phyloP scores from a whole-genome alignment of 73 alveolate species.

The Paramecium biaurelia region DNA sequence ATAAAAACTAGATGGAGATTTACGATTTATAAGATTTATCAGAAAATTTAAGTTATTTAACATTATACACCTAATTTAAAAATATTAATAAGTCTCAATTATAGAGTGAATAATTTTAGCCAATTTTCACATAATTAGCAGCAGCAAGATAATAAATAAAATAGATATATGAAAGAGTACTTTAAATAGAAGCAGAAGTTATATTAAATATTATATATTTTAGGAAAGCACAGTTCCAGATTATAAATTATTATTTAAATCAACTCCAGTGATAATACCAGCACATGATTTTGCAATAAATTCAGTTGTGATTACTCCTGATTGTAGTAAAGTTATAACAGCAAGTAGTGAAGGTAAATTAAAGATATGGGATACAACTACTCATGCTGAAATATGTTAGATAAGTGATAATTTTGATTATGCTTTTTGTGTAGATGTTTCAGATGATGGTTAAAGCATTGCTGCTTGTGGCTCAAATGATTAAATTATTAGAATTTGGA shows the following conservation, averaged over 20 bases:
- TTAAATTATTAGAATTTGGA: neutral
- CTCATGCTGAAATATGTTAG: neutral
- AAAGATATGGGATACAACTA: neutral
- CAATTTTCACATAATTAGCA: neutral
- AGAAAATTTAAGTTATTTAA: neutral
- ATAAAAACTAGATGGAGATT: neutral
- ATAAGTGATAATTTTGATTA: neutral
- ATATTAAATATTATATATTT: neutral
- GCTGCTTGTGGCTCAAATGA: slow-evolving; percentile 11
- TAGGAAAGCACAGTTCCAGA: neutral
- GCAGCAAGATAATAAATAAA: neutral
- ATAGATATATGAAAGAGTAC: neutral
- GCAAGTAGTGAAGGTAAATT: slow-evolving; percentile 11
- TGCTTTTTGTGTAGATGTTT: neutral
- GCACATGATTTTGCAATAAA: slow-evolving; percentile 11
- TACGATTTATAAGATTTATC: neutral
- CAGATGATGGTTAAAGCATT: neutral
- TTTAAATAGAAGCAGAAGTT: neutral
- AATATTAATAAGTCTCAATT: neutral
- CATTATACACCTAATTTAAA: neutral
- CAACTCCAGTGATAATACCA: neutral
- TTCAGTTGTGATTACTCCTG: neutral
- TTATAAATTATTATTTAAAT: neutral
- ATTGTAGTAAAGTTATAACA: neutral
- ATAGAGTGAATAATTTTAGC: neutral